Conservation (phyloP, 371 early-diverging fungal species). For the Dipsacomyces acuminosporus region DNA sequence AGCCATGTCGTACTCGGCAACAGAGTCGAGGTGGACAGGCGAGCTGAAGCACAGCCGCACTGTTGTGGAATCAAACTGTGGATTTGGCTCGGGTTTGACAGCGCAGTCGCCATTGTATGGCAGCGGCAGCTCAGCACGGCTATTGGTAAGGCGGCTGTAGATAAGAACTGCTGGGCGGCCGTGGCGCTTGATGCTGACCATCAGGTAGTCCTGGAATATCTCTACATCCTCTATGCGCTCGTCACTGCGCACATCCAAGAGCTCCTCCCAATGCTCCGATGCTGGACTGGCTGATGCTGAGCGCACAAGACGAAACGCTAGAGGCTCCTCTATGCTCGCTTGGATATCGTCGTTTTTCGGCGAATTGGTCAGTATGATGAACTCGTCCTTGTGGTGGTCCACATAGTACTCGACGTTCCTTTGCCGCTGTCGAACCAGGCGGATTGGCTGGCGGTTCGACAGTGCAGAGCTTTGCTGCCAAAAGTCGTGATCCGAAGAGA, state of each 20-base stretch:
- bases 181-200: slow-evolving; percentile 32
- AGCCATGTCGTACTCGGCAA: slow-evolving; percentile 66
- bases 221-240: slow-evolving; percentile 83
- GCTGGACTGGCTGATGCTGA: slow-evolving; percentile 47
- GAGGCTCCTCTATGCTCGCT: not conserved
- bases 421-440: slow-evolving; percentile 56
- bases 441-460: slow-evolving; percentile 11
- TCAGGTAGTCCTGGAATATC: slow-evolving; percentile 55
- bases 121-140: slow-evolving; percentile 52
- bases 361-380: slow-evolving; percentile 71
- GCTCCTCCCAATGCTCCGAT: slow-evolving; percentile 56
- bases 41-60: slow-evolving; percentile 64
- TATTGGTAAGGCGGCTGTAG: slow-evolving; percentile 37
- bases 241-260: slow-evolving; percentile 55
- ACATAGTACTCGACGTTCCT: slow-evolving; percentile 69
- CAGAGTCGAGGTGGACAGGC: slow-evolving; percentile 65
- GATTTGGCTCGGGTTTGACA: slow-evolving; percentile 60
- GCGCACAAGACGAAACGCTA: slow-evolving; percentile 57
- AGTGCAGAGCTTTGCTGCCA: no score
- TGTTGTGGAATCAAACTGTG: slow-evolving; percentile 61
- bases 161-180: slow-evolving; percentile 35
- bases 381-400: slow-evolving; percentile 71
- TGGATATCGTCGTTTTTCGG: slow-evolving; percentile 49
- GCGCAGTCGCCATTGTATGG: slow-evolving; percentile 59
- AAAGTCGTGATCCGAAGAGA: slow-evolving; percentile 52